Conservation (phyloP, 1,139 yeast genomes). For the Fermentozyma sake region DNA sequence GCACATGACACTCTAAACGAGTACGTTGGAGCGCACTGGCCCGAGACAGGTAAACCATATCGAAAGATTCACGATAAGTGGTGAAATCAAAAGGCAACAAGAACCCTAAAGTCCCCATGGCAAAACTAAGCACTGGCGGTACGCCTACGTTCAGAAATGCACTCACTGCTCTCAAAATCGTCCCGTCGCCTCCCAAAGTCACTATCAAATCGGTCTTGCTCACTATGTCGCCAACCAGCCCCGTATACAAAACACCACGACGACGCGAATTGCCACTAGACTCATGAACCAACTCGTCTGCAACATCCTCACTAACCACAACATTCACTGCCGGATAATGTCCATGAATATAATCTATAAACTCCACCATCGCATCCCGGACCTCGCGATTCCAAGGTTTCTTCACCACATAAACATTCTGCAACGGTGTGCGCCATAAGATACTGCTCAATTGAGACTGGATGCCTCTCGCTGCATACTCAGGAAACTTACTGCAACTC, state of each 20-base stretch:
- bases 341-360: conserved; percentile 52
- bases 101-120: conserved; percentile 90
- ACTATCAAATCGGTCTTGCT: conserved; percentile 65
- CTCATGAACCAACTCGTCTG: conserved; percentile 51
- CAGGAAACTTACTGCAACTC: conserved; percentile 24
- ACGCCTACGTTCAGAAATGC: conserved; percentile 64
- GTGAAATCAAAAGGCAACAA: conserved; percentile 78
- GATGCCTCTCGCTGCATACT: conserved; percentile 21
- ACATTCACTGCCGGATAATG: conserved; percentile 70
- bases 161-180: conserved; percentile 70
- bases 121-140: conserved; percentile 86
- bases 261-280: conserved; percentile 10
- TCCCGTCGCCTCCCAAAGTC: conserved; percentile 94
- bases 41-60: conserved; percentile 59
- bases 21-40: conserved; percentile 72
- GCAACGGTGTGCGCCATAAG: conserved; percentile 47
- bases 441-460: conserved; percentile 34
- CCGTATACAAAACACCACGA: conserved; percentile 47
- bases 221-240: conserved; percentile 52
- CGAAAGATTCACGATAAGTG: conserved; percentile 58
- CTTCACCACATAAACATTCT: conserved; percentile 73
- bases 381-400: conserved; percentile 77
- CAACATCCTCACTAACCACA: conserved; percentile 70
- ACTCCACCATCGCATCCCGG: conserved; percentile 59
- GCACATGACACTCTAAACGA: conserved; percentile 72